Percentiles rank a stretch among this genome's conserved stretches.
phyloP scores from a whole-genome alignment of 2,329 filamentous ascomycete genomes.

The Fusarium sambucinum region DNA sequence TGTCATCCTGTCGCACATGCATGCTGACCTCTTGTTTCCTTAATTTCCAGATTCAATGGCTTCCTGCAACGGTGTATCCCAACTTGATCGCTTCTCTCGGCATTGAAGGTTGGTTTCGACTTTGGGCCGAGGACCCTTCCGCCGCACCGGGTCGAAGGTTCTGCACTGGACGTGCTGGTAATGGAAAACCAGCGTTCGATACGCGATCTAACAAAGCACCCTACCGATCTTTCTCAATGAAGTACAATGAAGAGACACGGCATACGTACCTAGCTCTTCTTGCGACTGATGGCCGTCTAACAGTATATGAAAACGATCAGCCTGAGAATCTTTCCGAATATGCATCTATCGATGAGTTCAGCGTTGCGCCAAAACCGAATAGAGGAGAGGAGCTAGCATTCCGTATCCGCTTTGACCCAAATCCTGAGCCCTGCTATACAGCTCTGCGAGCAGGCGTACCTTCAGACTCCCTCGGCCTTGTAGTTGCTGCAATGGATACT shows the following conservation, averaged over 20 bases:
- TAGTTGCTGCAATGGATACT: slow-evolving; percentile 86
- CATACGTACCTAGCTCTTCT: slow-evolving; percentile 90
- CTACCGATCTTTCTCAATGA: slow-evolving; percentile 87
- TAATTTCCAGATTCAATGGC: slow-evolving; percentile 82
- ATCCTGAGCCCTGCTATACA: slow-evolving; percentile 82
- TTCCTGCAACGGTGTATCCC: slow-evolving; percentile 87
- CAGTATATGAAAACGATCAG: slow-evolving; percentile 86
- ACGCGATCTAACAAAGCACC: slow-evolving; percentile 68
- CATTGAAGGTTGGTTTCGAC: slow-evolving; percentile 88
- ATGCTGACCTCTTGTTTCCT: slow-evolving; percentile 22
- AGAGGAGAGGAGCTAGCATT: slow-evolving; percentile 90
- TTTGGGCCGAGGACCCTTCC: slow-evolving; percentile 92
- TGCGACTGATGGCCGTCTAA: slow-evolving; percentile 82
- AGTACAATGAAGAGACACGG: slow-evolving; percentile 79
- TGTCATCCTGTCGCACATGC: slow-evolving; percentile 33
- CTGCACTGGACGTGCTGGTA: slow-evolving; percentile 67
- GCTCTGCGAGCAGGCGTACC: slow-evolving; percentile 85
- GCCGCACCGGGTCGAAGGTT: slow-evolving; percentile 86
- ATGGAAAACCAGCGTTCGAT: slow-evolving; percentile 66
- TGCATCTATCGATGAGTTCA: slow-evolving; percentile 79
- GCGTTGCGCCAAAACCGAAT: slow-evolving; percentile 75
- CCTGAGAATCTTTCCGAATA: slow-evolving; percentile 85
- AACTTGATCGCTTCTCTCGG: slow-evolving; percentile 89
- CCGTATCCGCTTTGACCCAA: slow-evolving; percentile 88
- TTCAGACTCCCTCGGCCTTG: slow-evolving; percentile 80